Evolutionary conservation across 352 stramenopile species (phyloP), one percentile per base, ranked within the genome.

Genomic region (Globisporangium apiculatum): DNA sequence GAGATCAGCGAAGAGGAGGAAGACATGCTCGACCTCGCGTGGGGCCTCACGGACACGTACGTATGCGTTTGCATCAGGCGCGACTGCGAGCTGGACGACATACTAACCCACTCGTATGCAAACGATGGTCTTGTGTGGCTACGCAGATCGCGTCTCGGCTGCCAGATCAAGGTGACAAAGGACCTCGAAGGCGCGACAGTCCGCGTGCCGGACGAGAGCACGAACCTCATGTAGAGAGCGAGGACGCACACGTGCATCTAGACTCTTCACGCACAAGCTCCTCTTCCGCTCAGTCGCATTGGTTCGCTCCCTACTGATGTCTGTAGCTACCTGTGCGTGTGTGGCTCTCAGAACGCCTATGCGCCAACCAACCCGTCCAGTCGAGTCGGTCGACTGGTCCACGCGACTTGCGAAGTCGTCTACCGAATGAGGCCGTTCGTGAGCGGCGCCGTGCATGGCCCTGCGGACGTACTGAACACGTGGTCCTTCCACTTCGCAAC

Each of bases 11-110:
- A 98, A 67, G 93, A 98, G 54, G 93, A 98, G 61, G 93, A 98
- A 57, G 93, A 98, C 70, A 98, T 98, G 93, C 84, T 98, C 35
- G 93, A 98, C 72, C 62, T 98, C 38, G 93, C 93, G 36, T 97
- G 89, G 83, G 93, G 89, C 1, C 76, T 98, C 56, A 97, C 89
- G 7, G 91, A 98, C 61, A 98, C 93, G 76, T 97, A 70, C 65
- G 83, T 75, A 5, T 7, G 48, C n/a, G 14, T 43, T 35, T 15
- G 17, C 14, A 15, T 45, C 24, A 31, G 24, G 24, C 24, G 24
- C 24, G 3, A 31, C 24, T 31, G 24, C 10, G 35, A 7, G 40
- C 11, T 43, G 40, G 7, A 43, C 40, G 11, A 12, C 11, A 43
- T 12, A 10, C 41, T 56, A 35, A 55, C 15, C 36, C 24, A 37